Evolutionary conservation across 495 filamentous ascomycete species (phyloP).

Genomic region (Penicillium robsamsonii): DNA sequence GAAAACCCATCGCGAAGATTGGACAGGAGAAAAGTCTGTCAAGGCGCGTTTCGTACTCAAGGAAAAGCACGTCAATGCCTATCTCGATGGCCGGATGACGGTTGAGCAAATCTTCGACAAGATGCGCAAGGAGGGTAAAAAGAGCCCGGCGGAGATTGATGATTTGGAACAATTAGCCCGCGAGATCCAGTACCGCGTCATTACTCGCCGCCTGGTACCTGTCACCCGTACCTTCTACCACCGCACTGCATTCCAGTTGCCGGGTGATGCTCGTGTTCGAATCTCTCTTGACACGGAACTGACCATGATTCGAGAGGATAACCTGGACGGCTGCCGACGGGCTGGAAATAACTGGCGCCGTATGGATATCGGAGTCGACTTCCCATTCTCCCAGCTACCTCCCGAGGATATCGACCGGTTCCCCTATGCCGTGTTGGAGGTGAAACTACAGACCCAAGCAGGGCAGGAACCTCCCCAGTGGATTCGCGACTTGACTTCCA

Average conservation of each 20-base stretch:
- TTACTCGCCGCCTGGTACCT: conserved; percentile 78
- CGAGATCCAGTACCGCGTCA: conserved; percentile 89
- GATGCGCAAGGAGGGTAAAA: conserved; percentile 89
- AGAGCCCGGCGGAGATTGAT: conserved; percentile 81
- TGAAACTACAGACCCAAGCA: conserved; percentile 95
- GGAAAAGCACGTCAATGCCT: conserved; percentile 95
- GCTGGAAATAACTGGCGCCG: conserved; percentile 91
- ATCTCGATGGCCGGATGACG: conserved; percentile 74
- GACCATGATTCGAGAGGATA: conserved; percentile 92
- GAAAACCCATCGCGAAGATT: conserved; percentile 98
- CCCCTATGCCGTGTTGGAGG: conserved; percentile 93
- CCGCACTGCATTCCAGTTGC: conserved; percentile 95
- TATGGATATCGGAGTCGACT: conserved; percentile 98
- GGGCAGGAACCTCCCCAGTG: conserved; percentile 97
- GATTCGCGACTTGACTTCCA: conserved; percentile 88
- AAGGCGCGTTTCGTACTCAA: conserved; percentile 94
- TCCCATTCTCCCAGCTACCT: conserved; percentile 85
- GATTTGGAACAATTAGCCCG: conserved; percentile 85
- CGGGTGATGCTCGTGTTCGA: conserved; percentile 91
- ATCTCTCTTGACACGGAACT: conserved; percentile 97
- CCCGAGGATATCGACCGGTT: conserved; percentile 84
- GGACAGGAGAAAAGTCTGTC: conserved; percentile 98
- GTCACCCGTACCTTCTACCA: conserved; percentile 95
- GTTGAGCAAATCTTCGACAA: conserved; percentile 89
- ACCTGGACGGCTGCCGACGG: conserved; percentile 74